Conservation (phyloP, 2,329 filamentous ascomycete species). For the Acarospora socialis region DNA sequence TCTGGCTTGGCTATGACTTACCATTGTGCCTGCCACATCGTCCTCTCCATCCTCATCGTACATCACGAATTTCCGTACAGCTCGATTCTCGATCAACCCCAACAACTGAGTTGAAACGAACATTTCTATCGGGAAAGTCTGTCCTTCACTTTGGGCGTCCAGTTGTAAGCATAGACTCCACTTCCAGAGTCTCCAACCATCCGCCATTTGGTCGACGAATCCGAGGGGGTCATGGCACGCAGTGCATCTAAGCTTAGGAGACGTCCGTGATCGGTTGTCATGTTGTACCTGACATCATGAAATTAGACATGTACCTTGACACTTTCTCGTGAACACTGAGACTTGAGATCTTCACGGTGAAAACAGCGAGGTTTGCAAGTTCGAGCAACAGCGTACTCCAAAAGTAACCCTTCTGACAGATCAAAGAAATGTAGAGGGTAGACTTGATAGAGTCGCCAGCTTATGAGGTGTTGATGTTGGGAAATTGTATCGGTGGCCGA, state of each 20-base stretch:
- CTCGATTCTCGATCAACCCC: conserved; percentile 40
- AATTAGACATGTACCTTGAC: conserved; percentile 1
- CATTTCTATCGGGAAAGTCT: conserved; percentile 22
- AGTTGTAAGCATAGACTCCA: conserved; percentile 19
- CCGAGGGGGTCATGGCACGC: conserved; percentile 8
- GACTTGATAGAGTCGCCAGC: conserved; percentile 14
- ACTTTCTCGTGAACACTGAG: not conserved
- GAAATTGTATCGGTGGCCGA: conserved; percentile 45
- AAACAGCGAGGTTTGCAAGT: not conserved
- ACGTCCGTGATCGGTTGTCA: too few species aligned
- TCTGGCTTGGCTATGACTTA: too few species aligned
- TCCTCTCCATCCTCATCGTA: conserved; percentile 16
- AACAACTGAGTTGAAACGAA: conserved; percentile 42
- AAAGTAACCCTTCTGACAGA: conserved; percentile 1
- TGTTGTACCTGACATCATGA: too few species aligned
- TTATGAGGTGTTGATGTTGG: conserved; percentile 31
- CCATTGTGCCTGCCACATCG: too few species aligned
- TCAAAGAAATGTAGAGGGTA: conserved; percentile 12
- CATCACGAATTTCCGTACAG: conserved; percentile 41
- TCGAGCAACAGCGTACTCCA: not conserved
- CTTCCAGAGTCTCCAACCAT: conserved; percentile 15
- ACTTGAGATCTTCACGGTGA: not conserved
- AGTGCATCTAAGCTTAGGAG: not conserved
- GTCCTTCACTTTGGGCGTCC: conserved; percentile 19
- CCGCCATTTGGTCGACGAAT: conserved; percentile 16